Percentiles rank a stretch among this genome's conserved stretches.
Evolutionary conservation across 768 basidiomycete species (phyloP).

Genomic region (Trichaptum fuscoviolaceum): DNA sequence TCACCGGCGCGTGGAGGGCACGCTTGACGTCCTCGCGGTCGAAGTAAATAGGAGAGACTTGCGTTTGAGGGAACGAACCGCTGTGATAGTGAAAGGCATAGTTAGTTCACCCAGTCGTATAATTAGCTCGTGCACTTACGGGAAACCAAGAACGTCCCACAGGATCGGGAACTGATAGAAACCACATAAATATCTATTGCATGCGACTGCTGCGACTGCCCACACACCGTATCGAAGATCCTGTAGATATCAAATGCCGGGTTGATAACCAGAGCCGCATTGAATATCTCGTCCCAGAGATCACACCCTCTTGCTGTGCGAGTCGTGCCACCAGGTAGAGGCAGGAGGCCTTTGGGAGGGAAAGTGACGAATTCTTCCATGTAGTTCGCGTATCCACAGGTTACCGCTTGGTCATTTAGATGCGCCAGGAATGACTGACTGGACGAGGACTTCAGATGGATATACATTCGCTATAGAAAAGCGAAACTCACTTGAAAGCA

Average conservation of each 20-base stretch:
- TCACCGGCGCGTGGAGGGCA: slow-evolving; percentile 64
- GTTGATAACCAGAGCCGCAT: slow-evolving; percentile 56
- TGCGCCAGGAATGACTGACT: slow-evolving; percentile 59
- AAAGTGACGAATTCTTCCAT: slow-evolving; percentile 56
- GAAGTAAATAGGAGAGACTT: slow-evolving; percentile 62
- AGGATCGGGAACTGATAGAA: slow-evolving; percentile 46
- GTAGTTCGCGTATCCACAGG: slow-evolving; percentile 65
- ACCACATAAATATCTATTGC: background rate
- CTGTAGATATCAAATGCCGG: slow-evolving; percentile 77
- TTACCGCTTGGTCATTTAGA: slow-evolving; percentile 44
- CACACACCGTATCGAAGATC: slow-evolving; percentile 60
- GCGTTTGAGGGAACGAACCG: slow-evolving; percentile 34
- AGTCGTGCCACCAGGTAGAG: slow-evolving; percentile 57
- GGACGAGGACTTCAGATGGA: slow-evolving; percentile 2
- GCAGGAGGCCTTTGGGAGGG: slow-evolving; percentile 62
- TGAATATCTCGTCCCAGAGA: slow-evolving; percentile 61
- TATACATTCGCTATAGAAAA: background rate
- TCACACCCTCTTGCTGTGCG: slow-evolving; percentile 50
- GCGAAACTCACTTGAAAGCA: slow-evolving; percentile 54
- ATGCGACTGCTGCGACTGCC: background rate
- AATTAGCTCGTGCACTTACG: slow-evolving; percentile 34
- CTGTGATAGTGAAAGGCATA: background rate
- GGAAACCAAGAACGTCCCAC: slow-evolving; percentile 83
- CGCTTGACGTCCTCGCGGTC: slow-evolving; percentile 60
- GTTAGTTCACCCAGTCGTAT: background rate